Conservation (phyloP, 345 rosid genomes). For the Gossypium herbaceum region DNA sequence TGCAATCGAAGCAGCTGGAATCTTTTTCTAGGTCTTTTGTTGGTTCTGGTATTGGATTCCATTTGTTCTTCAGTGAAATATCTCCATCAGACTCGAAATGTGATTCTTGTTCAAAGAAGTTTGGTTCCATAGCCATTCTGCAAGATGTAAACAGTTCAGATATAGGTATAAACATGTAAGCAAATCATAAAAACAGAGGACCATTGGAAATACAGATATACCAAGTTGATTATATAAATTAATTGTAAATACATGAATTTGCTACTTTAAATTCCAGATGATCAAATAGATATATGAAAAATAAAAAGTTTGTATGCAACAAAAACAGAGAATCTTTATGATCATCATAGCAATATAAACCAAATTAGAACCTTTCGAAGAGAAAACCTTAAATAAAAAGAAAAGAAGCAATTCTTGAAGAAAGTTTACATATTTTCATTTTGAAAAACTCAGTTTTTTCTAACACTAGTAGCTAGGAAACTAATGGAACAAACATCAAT, state of each 20-base stretch:
- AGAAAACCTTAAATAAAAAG: background rate
- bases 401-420: no score
- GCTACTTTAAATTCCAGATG: background rate
- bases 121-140: constrained; percentile 44
- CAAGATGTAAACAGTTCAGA: background rate
- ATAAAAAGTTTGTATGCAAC: background rate
- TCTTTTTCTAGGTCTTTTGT: constrained; percentile 26
- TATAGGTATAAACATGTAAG: background rate
- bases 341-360: no score
- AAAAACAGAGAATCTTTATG: background rate
- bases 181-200: background rate
- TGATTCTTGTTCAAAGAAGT: constrained; percentile 35
- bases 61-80: constrained; percentile 30
- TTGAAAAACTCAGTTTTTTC: background rate
- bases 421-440: background rate
- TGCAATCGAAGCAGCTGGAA: constrained; percentile 60
- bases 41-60: constrained; percentile 24
- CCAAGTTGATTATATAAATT: background rate
- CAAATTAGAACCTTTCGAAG: background rate
- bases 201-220: background rate
- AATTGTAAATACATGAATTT: background rate
- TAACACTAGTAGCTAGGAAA: background rate
- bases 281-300: background rate
- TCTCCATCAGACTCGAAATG: constrained; percentile 30
- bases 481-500: background rate